These are phyloP conservation scores for Polytrichum formosum DNA, from an alignment of 225 moss, liverwort and hornwort genomes.

Conservation along the genomic window DNA sequence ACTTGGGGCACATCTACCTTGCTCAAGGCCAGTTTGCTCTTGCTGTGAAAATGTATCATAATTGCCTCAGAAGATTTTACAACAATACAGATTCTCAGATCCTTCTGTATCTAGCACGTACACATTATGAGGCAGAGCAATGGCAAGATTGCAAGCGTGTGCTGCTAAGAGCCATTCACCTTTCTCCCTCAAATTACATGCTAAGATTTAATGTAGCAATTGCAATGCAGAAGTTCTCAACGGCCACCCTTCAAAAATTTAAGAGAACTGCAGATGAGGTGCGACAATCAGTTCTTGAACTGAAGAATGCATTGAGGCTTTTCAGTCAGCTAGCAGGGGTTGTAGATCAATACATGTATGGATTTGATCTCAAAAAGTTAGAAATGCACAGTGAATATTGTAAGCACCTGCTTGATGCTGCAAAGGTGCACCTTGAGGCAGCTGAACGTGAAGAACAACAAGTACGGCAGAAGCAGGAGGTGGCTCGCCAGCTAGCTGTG, in stretches of 20 bases:
- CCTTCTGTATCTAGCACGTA: conserved; percentile 89
- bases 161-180: conserved; percentile 87
- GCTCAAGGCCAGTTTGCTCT: conserved; percentile 97
- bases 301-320: conserved; percentile 89
- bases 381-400: conserved; percentile 97
- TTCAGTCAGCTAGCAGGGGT: conserved; percentile 90
- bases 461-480: conserved; percentile 89
- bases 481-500: conserved; percentile 82
- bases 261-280: conserved; percentile 99
- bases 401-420: conserved; percentile 88
- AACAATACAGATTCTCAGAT: conserved; percentile 92
- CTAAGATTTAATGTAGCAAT: conserved; percentile 91
- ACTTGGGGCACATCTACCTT: conserved; percentile 92
- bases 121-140: conserved; percentile 98
- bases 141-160: conserved; percentile 99
- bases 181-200: conserved; percentile 93
- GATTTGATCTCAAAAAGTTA: conserved; percentile 97
- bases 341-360: conserved; percentile 71
- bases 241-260: conserved; percentile 88
- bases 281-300: conserved; percentile 90
- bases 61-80: conserved; percentile 88
- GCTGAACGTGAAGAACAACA: conserved; percentile 99
- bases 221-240: conserved; percentile 98
- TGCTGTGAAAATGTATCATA: conserved; percentile 98
- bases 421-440: conserved; percentile 89